Percentiles rank a stretch among this genome's conserved stretches.
phyloP scores from a whole-genome alignment of 2,329 filamentous ascomycete species.

The Pyricularia pennisetigena region DNA sequence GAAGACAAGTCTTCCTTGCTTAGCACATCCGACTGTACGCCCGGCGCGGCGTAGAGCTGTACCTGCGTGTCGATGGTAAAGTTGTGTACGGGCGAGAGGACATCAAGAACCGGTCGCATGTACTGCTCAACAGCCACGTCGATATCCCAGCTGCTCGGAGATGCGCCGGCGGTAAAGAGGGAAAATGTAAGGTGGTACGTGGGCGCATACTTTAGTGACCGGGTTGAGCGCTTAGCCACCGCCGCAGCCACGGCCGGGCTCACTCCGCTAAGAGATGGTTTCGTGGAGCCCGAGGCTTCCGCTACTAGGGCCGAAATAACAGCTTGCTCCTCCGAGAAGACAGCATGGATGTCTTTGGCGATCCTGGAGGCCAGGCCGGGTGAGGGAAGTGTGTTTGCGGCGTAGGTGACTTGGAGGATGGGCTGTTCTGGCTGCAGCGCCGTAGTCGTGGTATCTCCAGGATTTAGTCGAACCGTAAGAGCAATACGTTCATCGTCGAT shows the following conservation, averaged over 20 bases:
- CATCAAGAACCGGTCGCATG: conserved; percentile 69
- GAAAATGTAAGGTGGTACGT: conserved; percentile 96
- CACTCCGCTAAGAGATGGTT: not conserved
- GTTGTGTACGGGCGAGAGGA: conserved; percentile 76
- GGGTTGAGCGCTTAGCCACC: conserved; percentile 62
- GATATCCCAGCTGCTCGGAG: conserved; percentile 85
- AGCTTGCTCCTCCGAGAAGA: conserved; percentile 83
- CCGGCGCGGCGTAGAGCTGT: conserved; percentile 75
- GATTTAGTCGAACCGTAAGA: conserved; percentile 60
- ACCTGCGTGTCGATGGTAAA: conserved; percentile 96
- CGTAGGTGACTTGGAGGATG: conserved; percentile 68
- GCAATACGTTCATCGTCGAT: conserved; percentile 43
- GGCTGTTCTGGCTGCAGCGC: conserved; percentile 60
- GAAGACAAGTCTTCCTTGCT: conserved; percentile 81
- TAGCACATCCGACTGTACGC: conserved; percentile 54
- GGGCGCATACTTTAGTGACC: conserved; percentile 82
- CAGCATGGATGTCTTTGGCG: conserved; percentile 63
- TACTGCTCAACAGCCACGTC: conserved; percentile 72
- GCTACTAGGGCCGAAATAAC: conserved; percentile 69
- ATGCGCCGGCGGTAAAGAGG: conserved; percentile 70
- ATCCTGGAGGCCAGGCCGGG: conserved; percentile 66
- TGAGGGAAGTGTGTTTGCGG: conserved; percentile 56
- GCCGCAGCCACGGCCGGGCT: conserved; percentile 42
- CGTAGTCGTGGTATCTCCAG: conserved; percentile 50
- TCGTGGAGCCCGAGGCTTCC: conserved; percentile 17